phyloP scores from a whole-genome alignment of 2,329 filamentous ascomycete species.

The Pyrenophora teres region DNA sequence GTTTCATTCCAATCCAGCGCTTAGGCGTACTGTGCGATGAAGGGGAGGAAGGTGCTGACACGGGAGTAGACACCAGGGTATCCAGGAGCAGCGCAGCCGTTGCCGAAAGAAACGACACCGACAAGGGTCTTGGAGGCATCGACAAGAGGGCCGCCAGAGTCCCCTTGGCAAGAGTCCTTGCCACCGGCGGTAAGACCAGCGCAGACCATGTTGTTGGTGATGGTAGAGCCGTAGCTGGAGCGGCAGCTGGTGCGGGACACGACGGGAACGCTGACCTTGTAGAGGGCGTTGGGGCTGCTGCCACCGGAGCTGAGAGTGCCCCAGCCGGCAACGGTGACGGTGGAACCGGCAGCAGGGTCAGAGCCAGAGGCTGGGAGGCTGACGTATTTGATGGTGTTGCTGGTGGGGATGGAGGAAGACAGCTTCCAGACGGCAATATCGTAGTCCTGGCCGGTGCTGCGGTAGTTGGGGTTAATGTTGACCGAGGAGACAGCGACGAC shows the following conservation, averaged over 20 bases:
- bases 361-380: slow-evolving; percentile 25
- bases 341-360: slow-evolving; percentile 29
- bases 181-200: slow-evolving; percentile 31
- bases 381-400: slow-evolving; percentile 32
- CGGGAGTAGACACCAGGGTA: slow-evolving; percentile 36
- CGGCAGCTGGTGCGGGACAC: slow-evolving; percentile 33
- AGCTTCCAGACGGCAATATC: slow-evolving; percentile 38
- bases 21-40: slow-evolving; percentile 29
- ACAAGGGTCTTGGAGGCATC: slow-evolving; percentile 13
- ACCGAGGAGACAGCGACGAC: slow-evolving; percentile 24
- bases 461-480: slow-evolving; percentile 29
- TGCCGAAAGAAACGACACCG: slow-evolving; percentile 14
- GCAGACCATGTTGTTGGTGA: slow-evolving; percentile 38
- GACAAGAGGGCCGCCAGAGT: slow-evolving; percentile 36
- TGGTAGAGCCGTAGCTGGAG: slow-evolving; percentile 20
- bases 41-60: slow-evolving; percentile 21
- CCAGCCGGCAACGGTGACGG: slow-evolving; percentile 34
- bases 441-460: slow-evolving; percentile 17
- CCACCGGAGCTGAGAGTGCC: slow-evolving; percentile 21
- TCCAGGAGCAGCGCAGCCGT: slow-evolving; percentile 28
- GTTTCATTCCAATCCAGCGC: neutral
- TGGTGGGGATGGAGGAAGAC: slow-evolving; percentile 26
- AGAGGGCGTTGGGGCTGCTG: slow-evolving; percentile 19
- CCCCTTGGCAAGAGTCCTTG: slow-evolving; percentile 43
- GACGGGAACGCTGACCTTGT: slow-evolving; percentile 37